These are phyloP conservation scores for Yarrowia alimentaria DNA, from an alignment of 805 yeast species.

Conservation along the genomic window DNA sequence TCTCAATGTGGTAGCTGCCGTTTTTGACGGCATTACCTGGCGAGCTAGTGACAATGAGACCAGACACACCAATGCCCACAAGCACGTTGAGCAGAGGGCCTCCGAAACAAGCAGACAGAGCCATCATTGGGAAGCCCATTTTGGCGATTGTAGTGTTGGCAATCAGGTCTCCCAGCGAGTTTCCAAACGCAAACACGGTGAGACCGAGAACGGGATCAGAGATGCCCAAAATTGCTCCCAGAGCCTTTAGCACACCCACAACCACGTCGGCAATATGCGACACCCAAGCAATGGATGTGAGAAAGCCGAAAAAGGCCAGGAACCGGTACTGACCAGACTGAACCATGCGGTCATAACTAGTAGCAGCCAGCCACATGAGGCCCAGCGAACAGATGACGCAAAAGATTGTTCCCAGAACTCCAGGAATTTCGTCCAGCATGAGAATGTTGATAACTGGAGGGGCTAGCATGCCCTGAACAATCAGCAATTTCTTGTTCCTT, in stretches of 20 bases:
- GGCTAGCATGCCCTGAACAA: constrained; percentile 40
- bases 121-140: constrained; percentile 84
- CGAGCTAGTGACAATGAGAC: constrained; percentile 47
- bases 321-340: constrained; percentile 26
- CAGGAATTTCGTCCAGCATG: constrained; percentile 13
- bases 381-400: constrained; percentile 27
- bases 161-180: constrained; percentile 85
- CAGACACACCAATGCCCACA: constrained; percentile 78
- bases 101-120: constrained; percentile 93
- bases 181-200: constrained; percentile 88
- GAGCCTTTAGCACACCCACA: constrained; percentile 58
- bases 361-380: constrained; percentile 10
- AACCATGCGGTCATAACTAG: constrained; percentile 21
- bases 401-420: constrained; percentile 5
- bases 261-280: constrained; percentile 68
- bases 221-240: constrained; percentile 58
- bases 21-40: constrained; percentile 26
- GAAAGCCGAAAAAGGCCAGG: constrained; percentile 53
- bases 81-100: constrained; percentile 80
- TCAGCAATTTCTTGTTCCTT: constrained; percentile 31
- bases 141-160: constrained; percentile 77
- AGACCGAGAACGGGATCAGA: constrained; percentile 81
- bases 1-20: constrained; percentile 36
- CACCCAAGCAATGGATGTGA: constrained; percentile 64
- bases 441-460: constrained; percentile 37